Conservation (phyloP, 1,284 basidiomycete genomes). For the Chalciporus sp. region DNA sequence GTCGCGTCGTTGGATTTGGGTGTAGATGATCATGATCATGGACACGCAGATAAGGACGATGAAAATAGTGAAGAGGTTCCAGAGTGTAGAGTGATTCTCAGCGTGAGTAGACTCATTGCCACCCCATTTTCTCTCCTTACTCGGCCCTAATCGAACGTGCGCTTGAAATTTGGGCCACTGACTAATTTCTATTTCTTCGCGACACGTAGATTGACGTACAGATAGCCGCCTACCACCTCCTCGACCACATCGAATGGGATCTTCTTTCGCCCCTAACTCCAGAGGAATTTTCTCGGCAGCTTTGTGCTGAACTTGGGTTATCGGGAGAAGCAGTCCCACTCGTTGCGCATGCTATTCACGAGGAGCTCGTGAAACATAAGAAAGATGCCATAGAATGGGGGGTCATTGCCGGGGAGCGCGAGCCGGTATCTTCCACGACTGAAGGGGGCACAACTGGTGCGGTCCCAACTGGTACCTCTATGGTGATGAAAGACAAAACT, state of each 20-base stretch:
- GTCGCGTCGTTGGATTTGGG: slow-evolving; percentile 79
- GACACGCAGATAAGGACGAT: slow-evolving; percentile 25
- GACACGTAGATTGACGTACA: slow-evolving; percentile 90
- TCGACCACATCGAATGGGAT: slow-evolving; percentile 99
- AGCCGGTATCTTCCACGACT: slow-evolving; percentile 23
- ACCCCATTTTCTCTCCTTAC: slow-evolving; percentile 13
- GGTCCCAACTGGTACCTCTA: slow-evolving; percentile 28
- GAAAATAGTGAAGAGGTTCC: slow-evolving; percentile 63
- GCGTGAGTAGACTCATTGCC: slow-evolving; percentile 55
- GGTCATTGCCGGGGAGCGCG: slow-evolving; percentile 66
- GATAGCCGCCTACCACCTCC: slow-evolving; percentile 86
- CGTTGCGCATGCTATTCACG: slow-evolving; percentile 91
- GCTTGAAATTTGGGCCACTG: slow-evolving; percentile 15
- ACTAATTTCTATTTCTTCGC: slow-evolving; percentile 13
- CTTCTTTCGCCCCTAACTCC: slow-evolving; percentile 91
- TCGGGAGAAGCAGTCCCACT: slow-evolving; percentile 87
- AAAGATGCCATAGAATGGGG: slow-evolving; percentile 94
- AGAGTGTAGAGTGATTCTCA: slow-evolving; percentile 88
- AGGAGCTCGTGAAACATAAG: slow-evolving; percentile 94
- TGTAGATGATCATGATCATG: slow-evolving; percentile 58
- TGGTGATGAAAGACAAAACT: slow-evolving; percentile 74
- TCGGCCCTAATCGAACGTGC: slow-evolving; percentile 21
- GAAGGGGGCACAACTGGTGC: slow-evolving; percentile 29
- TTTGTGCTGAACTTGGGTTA: slow-evolving; percentile 88
- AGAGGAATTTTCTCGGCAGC: slow-evolving; percentile 78